Percentiles rank a stretch among this genome's conserved stretches.
phyloP scores from a whole-genome alignment of 108 stramenopile species.

The Seminavis robusta region DNA sequence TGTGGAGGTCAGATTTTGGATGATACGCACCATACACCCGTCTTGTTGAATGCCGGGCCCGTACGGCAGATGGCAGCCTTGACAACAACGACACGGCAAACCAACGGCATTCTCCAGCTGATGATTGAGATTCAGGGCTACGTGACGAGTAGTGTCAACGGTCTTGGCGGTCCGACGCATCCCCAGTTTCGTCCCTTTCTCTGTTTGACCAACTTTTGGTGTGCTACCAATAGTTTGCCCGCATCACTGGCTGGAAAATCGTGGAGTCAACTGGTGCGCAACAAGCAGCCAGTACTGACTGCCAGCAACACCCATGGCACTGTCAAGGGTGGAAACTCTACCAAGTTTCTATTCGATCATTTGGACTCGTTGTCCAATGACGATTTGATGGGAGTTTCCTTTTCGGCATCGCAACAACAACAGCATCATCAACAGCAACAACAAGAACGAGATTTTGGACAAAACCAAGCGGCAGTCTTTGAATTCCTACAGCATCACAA shows the following conservation, averaged over 20 bases:
- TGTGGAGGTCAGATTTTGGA: no score
- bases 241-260: neutral
- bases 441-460: neutral
- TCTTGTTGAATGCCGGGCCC: no score
- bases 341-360: neutral
- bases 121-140: no score
- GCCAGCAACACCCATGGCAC: neutral
- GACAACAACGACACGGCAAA: no score
- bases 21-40: no score
- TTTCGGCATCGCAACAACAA: neutral
- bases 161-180: no score
- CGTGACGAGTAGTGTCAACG: no score
- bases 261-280: neutral
- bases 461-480: neutral
- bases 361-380: neutral
- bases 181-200: neutral
- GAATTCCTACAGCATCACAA: slow-evolving; percentile 2
- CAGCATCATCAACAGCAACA: neutral
- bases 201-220: neutral
- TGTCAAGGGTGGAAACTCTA: neutral
- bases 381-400: slow-evolving; percentile 4
- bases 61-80: no score
- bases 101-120: no score
- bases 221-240: neutral
- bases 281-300: neutral